These are phyloP conservation scores for Populus ilicifolia DNA, from an alignment of 345 rosid genomes.

Conservation along the genomic window DNA sequence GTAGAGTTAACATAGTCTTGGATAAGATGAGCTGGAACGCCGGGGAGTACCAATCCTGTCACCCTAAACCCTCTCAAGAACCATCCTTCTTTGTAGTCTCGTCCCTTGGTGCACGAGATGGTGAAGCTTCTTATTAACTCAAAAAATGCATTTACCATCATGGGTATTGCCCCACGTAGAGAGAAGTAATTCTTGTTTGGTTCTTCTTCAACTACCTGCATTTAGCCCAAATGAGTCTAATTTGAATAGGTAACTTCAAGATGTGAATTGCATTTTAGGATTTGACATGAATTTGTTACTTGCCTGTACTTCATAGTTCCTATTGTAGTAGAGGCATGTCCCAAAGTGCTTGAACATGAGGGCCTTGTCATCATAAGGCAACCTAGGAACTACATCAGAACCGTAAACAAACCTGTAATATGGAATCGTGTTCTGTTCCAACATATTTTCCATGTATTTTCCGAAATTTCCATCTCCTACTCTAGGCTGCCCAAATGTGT, in stretches of 20 bases:
- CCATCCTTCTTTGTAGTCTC: neutral
- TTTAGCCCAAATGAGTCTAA: too few species aligned
- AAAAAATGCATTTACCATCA: neutral
- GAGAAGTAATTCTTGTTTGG: neutral
- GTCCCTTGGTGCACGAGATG: neutral
- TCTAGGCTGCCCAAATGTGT: slow-evolving; percentile 75
- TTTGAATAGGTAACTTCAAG: too few species aligned
- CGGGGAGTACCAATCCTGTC: neutral
- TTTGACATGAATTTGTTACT: neutral
- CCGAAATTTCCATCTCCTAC: slow-evolving; percentile 68
- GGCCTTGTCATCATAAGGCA: slow-evolving; percentile 41
- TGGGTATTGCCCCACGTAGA: neutral
- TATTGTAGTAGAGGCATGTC: neutral
- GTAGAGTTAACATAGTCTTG: neutral
- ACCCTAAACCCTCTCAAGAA: neutral
- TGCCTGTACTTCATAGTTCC: neutral
- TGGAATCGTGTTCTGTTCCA: slow-evolving; percentile 27
- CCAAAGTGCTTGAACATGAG: neutral
- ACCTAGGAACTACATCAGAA: slow-evolving; percentile 64
- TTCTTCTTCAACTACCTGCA: neutral
- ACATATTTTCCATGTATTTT: slow-evolving; percentile 43
- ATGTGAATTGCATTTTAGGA: too few species aligned
- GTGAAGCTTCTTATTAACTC: neutral
- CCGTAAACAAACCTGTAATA: slow-evolving; percentile 66
- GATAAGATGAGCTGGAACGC: neutral